These are phyloP conservation scores for Cladobotryum mycophilum DNA, from an alignment of 2,329 filamentous ascomycete species.

Conservation along the genomic window DNA sequence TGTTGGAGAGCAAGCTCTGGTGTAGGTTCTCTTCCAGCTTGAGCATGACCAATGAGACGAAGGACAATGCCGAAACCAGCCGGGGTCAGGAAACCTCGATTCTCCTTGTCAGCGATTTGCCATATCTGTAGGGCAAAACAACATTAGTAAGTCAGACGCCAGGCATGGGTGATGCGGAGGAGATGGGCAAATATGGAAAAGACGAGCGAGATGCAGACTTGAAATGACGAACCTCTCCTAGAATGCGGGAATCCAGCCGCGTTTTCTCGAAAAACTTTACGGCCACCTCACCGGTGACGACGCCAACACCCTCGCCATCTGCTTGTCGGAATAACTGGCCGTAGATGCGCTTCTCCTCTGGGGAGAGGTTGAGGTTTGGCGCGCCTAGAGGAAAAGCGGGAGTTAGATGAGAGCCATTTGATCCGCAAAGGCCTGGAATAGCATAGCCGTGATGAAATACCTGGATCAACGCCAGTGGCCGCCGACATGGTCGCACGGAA, in stretches of 20 bases:
- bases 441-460: slow-evolving; percentile 8
- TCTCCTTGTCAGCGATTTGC: slow-evolving; percentile 97
- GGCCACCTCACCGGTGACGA: slow-evolving; percentile 91
- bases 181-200: slow-evolving; percentile 2
- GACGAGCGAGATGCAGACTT: not conserved
- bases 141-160: slow-evolving; percentile 3
- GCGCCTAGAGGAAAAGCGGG: slow-evolving; percentile 32
- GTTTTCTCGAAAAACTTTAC: slow-evolving; percentile 99
- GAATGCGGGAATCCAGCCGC: slow-evolving; percentile 71
- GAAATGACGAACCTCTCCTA: slow-evolving; percentile 67
- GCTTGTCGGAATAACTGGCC: slow-evolving; percentile 89
- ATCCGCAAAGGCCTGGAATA: not conserved
- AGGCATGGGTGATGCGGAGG: not conserved
- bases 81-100: slow-evolving; percentile 86
- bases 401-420: slow-evolving; percentile 9
- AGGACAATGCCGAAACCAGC: slow-evolving; percentile 90
- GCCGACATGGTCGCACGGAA: slow-evolving; percentile 19
- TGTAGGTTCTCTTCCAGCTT: slow-evolving; percentile 76
- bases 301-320: slow-evolving; percentile 83
- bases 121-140: slow-evolving; percentile 63
- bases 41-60: slow-evolving; percentile 90
- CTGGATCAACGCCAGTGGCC: slow-evolving; percentile 18
- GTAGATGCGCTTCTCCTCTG: slow-evolving; percentile 91
- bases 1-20: slow-evolving; percentile 76
- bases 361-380: slow-evolving; percentile 74